Evolutionary conservation across 768 basidiomycete species (phyloP).

Genomic region (Termitomyces sp.): DNA sequence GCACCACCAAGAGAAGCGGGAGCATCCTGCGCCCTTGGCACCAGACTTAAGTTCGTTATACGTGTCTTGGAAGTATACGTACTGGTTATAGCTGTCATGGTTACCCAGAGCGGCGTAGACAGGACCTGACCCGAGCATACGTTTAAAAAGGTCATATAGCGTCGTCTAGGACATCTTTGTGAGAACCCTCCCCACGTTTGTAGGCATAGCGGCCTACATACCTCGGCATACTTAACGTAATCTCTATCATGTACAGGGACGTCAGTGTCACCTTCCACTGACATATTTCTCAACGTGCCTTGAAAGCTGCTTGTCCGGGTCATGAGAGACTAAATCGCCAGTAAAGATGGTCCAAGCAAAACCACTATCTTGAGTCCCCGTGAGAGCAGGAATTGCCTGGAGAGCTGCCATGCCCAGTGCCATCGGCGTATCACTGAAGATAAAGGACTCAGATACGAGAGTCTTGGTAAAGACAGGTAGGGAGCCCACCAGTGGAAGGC

Average conservation of each 20-base stretch:
- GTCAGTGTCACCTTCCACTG: background rate
- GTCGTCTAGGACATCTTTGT: conserved; percentile 36
- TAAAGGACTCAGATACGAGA: background rate
- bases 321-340: conserved; percentile 72
- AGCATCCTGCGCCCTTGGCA: conserved; percentile 50
- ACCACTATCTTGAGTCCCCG: conserved; percentile 52
- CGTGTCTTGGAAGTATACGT: conserved; percentile 11
- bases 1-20: conserved; percentile 49
- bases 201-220: conserved; percentile 14
- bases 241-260: conserved; percentile 29
- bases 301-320: conserved; percentile 56
- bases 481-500: conserved; percentile 46
- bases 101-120: conserved; percentile 74
- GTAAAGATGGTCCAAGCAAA: conserved; percentile 67
- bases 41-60: background rate
- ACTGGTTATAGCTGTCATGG: conserved; percentile 72
- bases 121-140: conserved; percentile 57
- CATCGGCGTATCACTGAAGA: conserved; percentile 55
- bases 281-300: conserved; percentile 30
- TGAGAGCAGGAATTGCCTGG: conserved; percentile 60
- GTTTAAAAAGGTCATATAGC: conserved; percentile 62
- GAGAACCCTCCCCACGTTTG: background rate
- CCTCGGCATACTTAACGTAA: conserved; percentile 60
- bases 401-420: conserved; percentile 55
- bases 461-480: background rate